These are phyloP conservation scores for Glycine soja DNA, from an alignment of 306 rosid genomes.

Conservation along the genomic window DNA sequence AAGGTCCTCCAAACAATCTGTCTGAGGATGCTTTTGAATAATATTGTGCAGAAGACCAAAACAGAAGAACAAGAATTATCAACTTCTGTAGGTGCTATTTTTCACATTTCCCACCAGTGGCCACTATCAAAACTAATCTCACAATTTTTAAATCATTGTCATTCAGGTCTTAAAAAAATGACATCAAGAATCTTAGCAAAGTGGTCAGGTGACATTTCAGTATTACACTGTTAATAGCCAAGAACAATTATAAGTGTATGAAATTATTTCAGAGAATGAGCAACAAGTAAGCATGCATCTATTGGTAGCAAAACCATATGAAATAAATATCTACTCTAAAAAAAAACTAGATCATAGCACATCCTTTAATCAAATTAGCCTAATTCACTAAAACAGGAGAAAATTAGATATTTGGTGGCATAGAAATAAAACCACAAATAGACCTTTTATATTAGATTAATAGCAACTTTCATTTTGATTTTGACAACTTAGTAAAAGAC, in stretches of 20 bases:
- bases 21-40: slow-evolving; percentile 42
- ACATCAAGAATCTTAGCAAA: slow-evolving; percentile 25
- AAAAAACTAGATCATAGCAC: not conserved
- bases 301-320: not conserved
- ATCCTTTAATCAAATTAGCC: not conserved
- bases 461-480: not conserved
- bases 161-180: not conserved
- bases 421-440: not conserved
- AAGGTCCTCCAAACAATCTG: slow-evolving; percentile 46
- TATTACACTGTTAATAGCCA: slow-evolving; percentile 15
- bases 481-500: slow-evolving; percentile 25
- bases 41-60: slow-evolving; percentile 22
- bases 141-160: slow-evolving; percentile 4
- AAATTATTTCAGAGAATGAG: not conserved
- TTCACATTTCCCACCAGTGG: not conserved
- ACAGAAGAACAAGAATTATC: slow-evolving; percentile 32
- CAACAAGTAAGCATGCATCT: slow-evolving; percentile 32
- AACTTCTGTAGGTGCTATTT: slow-evolving; percentile 19
- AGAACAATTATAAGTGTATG: not conserved
- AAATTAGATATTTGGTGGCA: slow-evolving; percentile 1
- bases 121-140: not conserved
- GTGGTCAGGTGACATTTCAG: not conserved
- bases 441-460: not conserved
- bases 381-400: not conserved
- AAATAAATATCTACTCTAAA: not conserved